Percentiles rank a stretch among this genome's conserved stretches.
phyloP scores from a whole-genome alignment of 2,329 filamentous ascomycete species.

The Catunica adiposa region DNA sequence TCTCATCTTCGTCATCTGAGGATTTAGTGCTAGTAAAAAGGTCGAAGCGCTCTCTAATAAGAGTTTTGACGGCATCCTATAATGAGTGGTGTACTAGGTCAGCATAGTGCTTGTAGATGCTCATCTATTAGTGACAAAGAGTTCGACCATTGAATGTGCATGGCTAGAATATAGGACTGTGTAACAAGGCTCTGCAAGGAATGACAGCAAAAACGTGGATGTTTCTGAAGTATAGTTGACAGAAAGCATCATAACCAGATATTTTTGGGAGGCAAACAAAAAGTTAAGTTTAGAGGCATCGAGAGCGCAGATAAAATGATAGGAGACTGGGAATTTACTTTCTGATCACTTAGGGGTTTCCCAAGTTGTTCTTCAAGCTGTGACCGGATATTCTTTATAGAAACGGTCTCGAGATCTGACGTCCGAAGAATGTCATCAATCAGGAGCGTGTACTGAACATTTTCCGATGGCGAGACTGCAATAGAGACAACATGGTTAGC shows the following conservation, averaged over 20 bases:
- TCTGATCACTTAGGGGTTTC: conserved; percentile 42
- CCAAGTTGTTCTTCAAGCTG: conserved; percentile 38
- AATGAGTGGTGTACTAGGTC: background rate
- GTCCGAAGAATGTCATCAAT: conserved; percentile 43
- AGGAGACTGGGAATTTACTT: conserved; percentile 30
- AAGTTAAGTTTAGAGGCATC: too few relatives aligned
- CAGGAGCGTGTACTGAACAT: conserved; percentile 36
- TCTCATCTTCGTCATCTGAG: conserved; percentile 16
- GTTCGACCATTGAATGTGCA: background rate
- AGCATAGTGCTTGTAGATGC: too few relatives aligned
- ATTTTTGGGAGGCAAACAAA: too few relatives aligned
- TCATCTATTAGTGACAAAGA: too few relatives aligned
- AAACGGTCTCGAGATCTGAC: conserved; percentile 45
- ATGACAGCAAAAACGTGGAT: background rate
- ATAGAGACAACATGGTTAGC: background rate
- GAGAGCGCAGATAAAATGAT: too few relatives aligned
- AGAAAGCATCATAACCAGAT: too few relatives aligned
- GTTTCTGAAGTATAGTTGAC: conserved; percentile 1
- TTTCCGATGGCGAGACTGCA: conserved; percentile 34
- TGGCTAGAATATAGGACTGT: background rate
- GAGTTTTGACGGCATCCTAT: conserved; percentile 50
- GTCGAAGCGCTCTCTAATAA: conserved; percentile 62
- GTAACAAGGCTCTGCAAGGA: background rate
- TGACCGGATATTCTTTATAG: conserved; percentile 44
- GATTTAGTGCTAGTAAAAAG: conserved; percentile 38